These are phyloP conservation scores for Lycium ferocissimum DNA, from an alignment of 257 asterid genomes.

Conservation along the genomic window DNA sequence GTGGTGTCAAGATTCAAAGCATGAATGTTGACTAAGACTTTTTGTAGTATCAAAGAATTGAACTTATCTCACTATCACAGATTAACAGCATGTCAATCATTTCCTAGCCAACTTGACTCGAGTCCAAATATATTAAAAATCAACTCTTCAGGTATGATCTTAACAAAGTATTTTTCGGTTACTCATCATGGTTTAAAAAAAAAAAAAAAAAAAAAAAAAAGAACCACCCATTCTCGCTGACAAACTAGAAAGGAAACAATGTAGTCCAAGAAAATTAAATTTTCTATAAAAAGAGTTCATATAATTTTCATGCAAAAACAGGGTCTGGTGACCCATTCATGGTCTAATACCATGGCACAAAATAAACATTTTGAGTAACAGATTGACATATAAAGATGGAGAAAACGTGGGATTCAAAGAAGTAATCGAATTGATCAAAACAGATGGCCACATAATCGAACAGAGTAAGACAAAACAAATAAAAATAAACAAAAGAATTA, in stretches of 20 bases:
- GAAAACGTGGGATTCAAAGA: background rate
- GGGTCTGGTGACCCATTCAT: background rate
- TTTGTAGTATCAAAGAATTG: no score
- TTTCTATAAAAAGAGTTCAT: background rate
- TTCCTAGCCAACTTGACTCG: background rate
- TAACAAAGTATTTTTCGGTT: background rate
- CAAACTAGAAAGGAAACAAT: background rate
- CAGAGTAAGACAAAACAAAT: background rate
- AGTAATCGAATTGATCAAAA: background rate
- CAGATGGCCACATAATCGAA: background rate
- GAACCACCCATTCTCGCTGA: background rate
- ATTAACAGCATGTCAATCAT: background rate
- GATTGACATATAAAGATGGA: background rate
- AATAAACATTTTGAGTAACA: background rate
- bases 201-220: background rate
- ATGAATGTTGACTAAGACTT: no score
- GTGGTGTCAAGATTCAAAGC: no score
- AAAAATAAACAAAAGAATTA: background rate
- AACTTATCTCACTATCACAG: no score
- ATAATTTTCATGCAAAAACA: constrained; percentile 13
- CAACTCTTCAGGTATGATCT: background rate
- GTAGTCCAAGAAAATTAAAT: background rate
- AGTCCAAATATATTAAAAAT: background rate
- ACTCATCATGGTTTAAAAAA: background rate
- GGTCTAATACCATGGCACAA: background rate